Percentiles rank a stretch among this genome's conserved stretches.
These are phyloP conservation scores for Cordyceps tenuipes DNA, from an alignment of 2,329 filamentous ascomycete genomes.

Conservation along the genomic window DNA sequence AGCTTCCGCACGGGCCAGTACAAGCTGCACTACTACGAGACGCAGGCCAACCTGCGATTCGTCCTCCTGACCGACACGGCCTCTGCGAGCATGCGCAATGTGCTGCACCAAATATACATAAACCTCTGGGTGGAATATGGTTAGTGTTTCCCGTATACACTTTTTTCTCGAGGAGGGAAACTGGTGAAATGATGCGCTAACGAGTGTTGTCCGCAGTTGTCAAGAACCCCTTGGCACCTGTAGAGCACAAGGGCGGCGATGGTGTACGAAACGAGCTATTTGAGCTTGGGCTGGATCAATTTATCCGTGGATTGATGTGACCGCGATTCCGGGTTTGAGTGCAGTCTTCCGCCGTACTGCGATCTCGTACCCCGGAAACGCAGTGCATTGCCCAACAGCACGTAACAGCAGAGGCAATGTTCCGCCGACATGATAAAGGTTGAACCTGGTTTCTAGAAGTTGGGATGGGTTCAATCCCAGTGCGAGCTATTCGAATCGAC, in stretches of 20 bases:
- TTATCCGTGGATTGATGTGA: conserved; percentile 60
- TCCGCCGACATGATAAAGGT: too few species aligned
- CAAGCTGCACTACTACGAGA: conserved; percentile 99
- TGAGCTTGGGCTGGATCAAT: conserved; percentile 66
- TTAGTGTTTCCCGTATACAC: conserved; percentile 31
- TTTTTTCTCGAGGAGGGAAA: not conserved
- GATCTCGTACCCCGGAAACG: not conserved
- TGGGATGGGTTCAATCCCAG: too few species aligned
- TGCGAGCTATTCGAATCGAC: too few species aligned
- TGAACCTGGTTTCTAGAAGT: too few species aligned
- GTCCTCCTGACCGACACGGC: conserved; percentile 92
- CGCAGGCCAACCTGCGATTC: conserved; percentile 88
- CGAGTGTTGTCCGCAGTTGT: conserved; percentile 43
- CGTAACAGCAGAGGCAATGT: too few species aligned
- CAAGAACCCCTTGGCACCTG: conserved; percentile 61
- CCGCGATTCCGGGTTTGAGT: not conserved
- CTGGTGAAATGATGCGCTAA: not conserved
- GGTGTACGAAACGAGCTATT: conserved; percentile 66
- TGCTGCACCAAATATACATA: conserved; percentile 96
- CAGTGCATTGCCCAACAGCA: not conserved
- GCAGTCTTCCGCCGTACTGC: not conserved
- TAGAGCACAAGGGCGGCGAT: conserved; percentile 59
- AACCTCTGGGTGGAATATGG: conserved; percentile 96
- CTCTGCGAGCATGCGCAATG: conserved; percentile 83
- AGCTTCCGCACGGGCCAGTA: conserved; percentile 90